phyloP scores from a whole-genome alignment of 1,284 basidiomycete species.

The Heterobasidion irregulare region DNA sequence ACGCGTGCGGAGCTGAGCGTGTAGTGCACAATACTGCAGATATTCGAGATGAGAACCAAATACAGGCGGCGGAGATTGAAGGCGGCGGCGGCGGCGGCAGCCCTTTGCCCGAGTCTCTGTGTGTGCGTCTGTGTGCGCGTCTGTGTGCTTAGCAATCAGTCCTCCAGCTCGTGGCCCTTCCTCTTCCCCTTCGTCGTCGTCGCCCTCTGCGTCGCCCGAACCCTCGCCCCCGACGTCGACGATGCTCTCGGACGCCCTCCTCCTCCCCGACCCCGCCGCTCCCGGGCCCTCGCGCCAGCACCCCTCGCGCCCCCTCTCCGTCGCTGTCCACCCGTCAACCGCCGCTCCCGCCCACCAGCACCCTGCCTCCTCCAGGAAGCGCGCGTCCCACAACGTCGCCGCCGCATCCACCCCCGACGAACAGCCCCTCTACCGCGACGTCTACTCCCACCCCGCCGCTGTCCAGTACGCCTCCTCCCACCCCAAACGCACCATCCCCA shows the following conservation, averaged over 20 bases:
- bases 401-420: conserved; percentile 35
- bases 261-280: conserved; percentile 35
- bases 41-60: no score
- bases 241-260: conserved; percentile 22
- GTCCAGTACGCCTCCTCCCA: conserved; percentile 80
- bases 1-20: no score
- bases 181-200: neutral
- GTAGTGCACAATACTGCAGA: no score
- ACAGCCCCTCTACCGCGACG: conserved; percentile 52
- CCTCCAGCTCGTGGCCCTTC: neutral
- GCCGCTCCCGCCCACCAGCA: conserved; percentile 24
- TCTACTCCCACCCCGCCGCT: conserved; percentile 81
- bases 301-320: conserved; percentile 28
- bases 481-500: conserved; percentile 80
- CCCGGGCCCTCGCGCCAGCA: conserved; percentile 39
- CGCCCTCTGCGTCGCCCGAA: neutral
- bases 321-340: conserved; percentile 35
- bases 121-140: no score
- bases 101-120: no score
- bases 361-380: conserved; percentile 34
- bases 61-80: neutral
- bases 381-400: conserved; percentile 45
- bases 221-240: neutral
- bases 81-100: no score
- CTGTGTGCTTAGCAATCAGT: neutral